These are phyloP conservation scores for Heimioporus sp. DNA, from an alignment of 768 basidiomycete species.

Conservation along the genomic window DNA sequence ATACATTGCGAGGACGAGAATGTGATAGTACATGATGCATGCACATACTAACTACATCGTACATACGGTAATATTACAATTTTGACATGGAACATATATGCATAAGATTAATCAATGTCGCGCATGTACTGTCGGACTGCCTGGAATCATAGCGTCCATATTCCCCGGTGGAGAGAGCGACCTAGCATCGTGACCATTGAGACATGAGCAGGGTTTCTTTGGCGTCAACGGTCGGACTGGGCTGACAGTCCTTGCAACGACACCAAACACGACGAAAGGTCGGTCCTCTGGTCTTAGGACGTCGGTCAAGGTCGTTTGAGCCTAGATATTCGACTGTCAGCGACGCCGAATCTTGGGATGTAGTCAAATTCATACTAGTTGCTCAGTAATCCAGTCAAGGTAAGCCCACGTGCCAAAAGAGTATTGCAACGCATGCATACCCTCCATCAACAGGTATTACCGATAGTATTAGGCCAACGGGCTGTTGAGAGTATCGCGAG, in stretches of 20 bases:
- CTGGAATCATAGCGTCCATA: no score
- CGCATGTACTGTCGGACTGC: no score
- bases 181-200: background rate
- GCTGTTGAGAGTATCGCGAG: background rate
- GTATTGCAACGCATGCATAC: conserved; percentile 14
- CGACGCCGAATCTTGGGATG: no score
- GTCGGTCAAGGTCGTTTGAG: background rate
- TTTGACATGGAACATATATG: no score
- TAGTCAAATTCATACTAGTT: conserved; percentile 15
- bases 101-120: no score
- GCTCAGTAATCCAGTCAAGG: conserved; percentile 28
- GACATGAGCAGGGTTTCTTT: conserved; percentile 10
- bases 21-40: no score
- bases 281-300: conserved; percentile 1
- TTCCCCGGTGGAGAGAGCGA: background rate
- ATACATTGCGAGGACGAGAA: no score
- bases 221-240: conserved; percentile 7
- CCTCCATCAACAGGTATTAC: conserved; percentile 14
- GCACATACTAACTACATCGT: no score
- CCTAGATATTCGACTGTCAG: no score
- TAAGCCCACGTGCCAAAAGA: conserved; percentile 21
- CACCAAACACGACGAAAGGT: conserved; percentile 15
- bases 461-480: background rate
- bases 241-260: conserved; percentile 22
- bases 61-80: no score